Evolutionary conservation across 106 monocot genomes (phyloP).

Genomic region (Phalaenopsis equestris): DNA sequence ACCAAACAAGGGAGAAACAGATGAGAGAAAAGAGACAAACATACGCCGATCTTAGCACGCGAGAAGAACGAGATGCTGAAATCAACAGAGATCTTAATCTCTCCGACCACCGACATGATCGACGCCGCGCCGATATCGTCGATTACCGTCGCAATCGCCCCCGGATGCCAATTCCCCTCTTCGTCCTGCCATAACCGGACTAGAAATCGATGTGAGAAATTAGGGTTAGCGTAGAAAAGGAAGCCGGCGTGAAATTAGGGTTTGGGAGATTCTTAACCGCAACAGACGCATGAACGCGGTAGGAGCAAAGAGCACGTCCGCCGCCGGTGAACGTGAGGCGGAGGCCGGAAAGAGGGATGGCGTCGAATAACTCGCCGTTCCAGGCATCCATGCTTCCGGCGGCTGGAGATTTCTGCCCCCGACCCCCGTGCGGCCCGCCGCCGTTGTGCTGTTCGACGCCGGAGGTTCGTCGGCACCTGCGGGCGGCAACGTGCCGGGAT

Average conservation of each 20-base stretch:
- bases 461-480: background rate
- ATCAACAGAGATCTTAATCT: constrained; percentile 44
- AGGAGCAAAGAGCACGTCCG: constrained; percentile 32
- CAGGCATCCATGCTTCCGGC: constrained; percentile 5
- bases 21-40: background rate
- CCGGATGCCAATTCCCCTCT: constrained; percentile 45
- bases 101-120: constrained; percentile 33
- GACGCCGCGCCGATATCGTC: constrained; percentile 58
- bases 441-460: background rate
- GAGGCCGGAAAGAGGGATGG: constrained; percentile 21
- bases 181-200: constrained; percentile 21
- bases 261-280: constrained; percentile 12
- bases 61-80: constrained; percentile 54
- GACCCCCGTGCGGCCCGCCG: constrained; percentile 17
- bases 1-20: background rate
- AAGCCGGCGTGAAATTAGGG: too few relatives aligned
- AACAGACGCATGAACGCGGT: constrained; percentile 33
- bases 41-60: constrained; percentile 35
- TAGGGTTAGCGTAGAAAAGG: background rate
- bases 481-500: too few relatives aligned
- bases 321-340: constrained; percentile 11
- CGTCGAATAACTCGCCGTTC: constrained; percentile 27
- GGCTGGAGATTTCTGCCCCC: background rate
- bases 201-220: background rate
- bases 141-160: constrained; percentile 42